Percentiles rank a stretch among this genome's conserved stretches.
phyloP scores from a whole-genome alignment of 75 land plant species.

The Selaginella moellendorffii region DNA sequence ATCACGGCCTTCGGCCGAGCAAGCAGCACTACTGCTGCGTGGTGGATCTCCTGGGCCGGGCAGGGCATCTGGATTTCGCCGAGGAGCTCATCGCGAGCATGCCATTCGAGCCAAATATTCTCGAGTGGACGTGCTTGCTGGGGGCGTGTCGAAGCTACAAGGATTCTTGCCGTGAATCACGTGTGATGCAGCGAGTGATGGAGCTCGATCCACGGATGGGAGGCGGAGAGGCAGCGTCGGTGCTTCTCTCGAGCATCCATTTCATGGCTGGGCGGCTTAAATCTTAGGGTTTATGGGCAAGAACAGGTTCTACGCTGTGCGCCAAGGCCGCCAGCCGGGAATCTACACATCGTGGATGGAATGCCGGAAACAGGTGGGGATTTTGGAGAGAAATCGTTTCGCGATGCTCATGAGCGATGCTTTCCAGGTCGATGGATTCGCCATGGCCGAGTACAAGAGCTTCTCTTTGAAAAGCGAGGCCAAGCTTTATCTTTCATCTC shows the following conservation, averaged over 20 bases:
- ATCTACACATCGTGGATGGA: background rate
- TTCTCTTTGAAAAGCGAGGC: background rate
- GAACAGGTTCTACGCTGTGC: background rate
- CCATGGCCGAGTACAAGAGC: background rate
- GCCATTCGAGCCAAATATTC: slow-evolving; percentile 7
- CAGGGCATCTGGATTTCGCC: background rate
- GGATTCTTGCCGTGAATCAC: background rate
- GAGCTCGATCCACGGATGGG: background rate
- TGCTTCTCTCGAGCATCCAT: background rate
- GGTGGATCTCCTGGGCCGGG: slow-evolving; percentile 1
- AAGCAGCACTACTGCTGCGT: background rate
- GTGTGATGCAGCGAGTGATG: background rate
- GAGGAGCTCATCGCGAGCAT: background rate
- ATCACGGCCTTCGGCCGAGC: background rate
- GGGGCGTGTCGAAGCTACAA: background rate
- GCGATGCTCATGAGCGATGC: background rate
- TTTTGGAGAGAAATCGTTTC: background rate
- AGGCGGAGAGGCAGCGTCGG: background rate
- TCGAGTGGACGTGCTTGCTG: background rate
- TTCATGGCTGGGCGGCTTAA: background rate
- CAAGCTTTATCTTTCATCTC: background rate
- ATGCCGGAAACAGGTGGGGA: background rate
- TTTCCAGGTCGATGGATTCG: slow-evolving; percentile 3
- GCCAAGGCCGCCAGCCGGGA: background rate
- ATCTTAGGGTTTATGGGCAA: background rate